Conservation (phyloP, 108 stramenopile genomes). For the Skeletonema menzelii region DNA sequence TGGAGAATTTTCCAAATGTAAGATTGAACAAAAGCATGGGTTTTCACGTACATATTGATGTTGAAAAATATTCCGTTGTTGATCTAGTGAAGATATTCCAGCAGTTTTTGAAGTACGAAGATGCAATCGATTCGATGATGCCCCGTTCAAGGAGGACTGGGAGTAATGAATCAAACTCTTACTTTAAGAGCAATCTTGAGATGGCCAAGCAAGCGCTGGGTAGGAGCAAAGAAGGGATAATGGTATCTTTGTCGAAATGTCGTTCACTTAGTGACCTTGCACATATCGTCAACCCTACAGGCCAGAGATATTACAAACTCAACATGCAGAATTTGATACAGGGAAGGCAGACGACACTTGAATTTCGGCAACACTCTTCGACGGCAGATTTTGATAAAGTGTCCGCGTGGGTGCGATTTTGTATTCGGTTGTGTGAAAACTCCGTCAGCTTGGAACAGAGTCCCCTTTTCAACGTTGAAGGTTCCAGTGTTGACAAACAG, state of each 20-base stretch:
- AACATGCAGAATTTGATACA: slow-evolving; percentile 20
- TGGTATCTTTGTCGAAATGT: not conserved
- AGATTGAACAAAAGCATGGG: slow-evolving; percentile 18
- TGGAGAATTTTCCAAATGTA: slow-evolving; percentile 2
- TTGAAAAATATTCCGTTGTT: not conserved
- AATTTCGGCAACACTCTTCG: slow-evolving; percentile 29
- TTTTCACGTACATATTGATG: slow-evolving; percentile 18
- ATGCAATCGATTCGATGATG: slow-evolving; percentile 18
- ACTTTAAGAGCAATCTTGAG: slow-evolving; percentile 19
- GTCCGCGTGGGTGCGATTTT: slow-evolving; percentile 14
- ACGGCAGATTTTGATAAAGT: slow-evolving; percentile 6
- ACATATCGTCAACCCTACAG: slow-evolving; percentile 8
- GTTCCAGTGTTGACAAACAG: slow-evolving; percentile 7
- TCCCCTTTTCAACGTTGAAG: not conserved
- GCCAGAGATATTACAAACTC: slow-evolving; percentile 19
- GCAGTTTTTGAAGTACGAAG: slow-evolving; percentile 14
- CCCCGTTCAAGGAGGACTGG: slow-evolving; percentile 16
- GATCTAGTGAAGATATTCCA: slow-evolving; percentile 17
- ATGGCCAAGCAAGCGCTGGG: not conserved
- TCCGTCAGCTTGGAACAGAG: slow-evolving; percentile 14
- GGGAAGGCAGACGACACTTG: slow-evolving; percentile 22
- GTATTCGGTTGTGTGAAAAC: slow-evolving; percentile 16
- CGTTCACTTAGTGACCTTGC: not conserved
- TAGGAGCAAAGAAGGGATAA: slow-evolving; percentile 4
- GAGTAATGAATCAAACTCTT: slow-evolving; percentile 3